Percentiles rank a stretch among this genome's conserved stretches.
phyloP scores from a whole-genome alignment of 2,329 filamentous ascomycete genomes.

The Ceratocystis smalleyi region DNA sequence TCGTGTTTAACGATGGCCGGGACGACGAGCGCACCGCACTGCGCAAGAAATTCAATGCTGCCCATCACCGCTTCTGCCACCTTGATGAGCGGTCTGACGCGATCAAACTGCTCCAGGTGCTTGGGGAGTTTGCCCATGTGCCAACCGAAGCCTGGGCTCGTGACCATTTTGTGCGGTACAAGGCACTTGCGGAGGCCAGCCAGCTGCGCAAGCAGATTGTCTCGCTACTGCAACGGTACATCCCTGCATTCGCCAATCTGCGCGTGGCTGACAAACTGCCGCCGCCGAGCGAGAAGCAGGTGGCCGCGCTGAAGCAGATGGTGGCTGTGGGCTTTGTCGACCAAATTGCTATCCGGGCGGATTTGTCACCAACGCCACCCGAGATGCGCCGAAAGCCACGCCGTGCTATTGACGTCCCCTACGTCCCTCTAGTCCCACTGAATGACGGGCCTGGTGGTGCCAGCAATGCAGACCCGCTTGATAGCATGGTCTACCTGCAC shows the following conservation, averaged over 20 bases:
- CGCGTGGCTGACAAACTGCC: conserved; percentile 41
- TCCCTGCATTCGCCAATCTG: conserved; percentile 43
- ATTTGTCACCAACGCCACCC: conserved; percentile 61
- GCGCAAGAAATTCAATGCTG: conserved; percentile 47
- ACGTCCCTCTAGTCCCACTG: conserved; percentile 67
- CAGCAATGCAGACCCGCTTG: conserved; percentile 9
- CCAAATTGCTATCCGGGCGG: conserved; percentile 80
- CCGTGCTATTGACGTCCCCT: conserved; percentile 83
- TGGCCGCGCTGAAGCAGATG: conserved; percentile 77
- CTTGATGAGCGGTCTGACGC: conserved; percentile 75
- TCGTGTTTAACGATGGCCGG: conserved; percentile 53
- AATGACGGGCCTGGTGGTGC: conserved; percentile 23
- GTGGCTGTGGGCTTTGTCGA: conserved; percentile 86
- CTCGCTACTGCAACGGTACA: conserved; percentile 46
- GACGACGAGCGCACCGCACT: conserved; percentile 54
- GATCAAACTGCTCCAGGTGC: conserved; percentile 75
- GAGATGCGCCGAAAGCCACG: conserved; percentile 38
- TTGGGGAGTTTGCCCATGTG: conserved; percentile 73
- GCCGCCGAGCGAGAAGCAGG: conserved; percentile 48
- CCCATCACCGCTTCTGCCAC: conserved; percentile 62
- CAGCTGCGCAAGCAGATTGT: conserved; percentile 74
- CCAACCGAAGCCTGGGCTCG: conserved; percentile 60
- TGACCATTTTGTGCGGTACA: conserved; percentile 70
- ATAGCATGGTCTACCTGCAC: conserved; percentile 65
- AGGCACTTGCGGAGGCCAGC: conserved; percentile 71